These are phyloP conservation scores for Talaromyces wortmannii DNA, from an alignment of 495 filamentous ascomycete genomes.

Conservation along the genomic window DNA sequence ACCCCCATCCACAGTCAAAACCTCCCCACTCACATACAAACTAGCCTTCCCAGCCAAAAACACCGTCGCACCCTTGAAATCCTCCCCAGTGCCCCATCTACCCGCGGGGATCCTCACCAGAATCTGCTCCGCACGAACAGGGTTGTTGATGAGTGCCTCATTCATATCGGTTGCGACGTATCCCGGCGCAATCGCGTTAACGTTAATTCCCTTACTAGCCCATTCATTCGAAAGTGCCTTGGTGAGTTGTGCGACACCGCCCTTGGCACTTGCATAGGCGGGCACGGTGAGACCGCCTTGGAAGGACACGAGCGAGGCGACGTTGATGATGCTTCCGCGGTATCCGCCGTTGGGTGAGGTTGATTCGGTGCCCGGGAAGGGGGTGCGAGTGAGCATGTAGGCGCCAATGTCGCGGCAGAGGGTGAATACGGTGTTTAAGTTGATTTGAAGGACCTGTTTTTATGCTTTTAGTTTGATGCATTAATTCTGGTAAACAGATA, in stretches of 20 bases:
- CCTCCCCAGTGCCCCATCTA: constrained; percentile 46
- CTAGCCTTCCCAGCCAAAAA: constrained; percentile 48
- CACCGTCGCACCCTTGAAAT: constrained; percentile 30
- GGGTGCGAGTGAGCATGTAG: constrained; percentile 62
- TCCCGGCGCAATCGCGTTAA: constrained; percentile 65
- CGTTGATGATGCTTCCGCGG: constrained; percentile 71
- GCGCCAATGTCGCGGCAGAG: constrained; percentile 71
- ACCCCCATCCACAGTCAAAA: constrained; percentile 75
- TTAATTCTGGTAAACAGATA: neutral
- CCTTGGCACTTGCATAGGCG: constrained; percentile 77
- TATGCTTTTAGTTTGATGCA: neutral
- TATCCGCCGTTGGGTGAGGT: constrained; percentile 30
- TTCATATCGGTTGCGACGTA: constrained; percentile 90
- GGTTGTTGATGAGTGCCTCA: constrained; percentile 61
- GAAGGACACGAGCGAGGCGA: constrained; percentile 72
- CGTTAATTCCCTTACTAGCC: constrained; percentile 62
- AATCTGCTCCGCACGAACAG: constrained; percentile 57
- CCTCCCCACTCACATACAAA: constrained; percentile 74
- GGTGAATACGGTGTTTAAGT: constrained; percentile 69
- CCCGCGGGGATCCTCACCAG: constrained; percentile 71
- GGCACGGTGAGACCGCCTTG: constrained; percentile 79
- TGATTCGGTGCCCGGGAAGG: constrained; percentile 6
- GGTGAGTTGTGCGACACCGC: constrained; percentile 72
- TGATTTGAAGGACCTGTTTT: constrained; percentile 65
- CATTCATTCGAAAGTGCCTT: constrained; percentile 80